These are phyloP conservation scores for Clitopilus hobsonii DNA, from an alignment of 768 basidiomycete species.

Conservation along the genomic window DNA sequence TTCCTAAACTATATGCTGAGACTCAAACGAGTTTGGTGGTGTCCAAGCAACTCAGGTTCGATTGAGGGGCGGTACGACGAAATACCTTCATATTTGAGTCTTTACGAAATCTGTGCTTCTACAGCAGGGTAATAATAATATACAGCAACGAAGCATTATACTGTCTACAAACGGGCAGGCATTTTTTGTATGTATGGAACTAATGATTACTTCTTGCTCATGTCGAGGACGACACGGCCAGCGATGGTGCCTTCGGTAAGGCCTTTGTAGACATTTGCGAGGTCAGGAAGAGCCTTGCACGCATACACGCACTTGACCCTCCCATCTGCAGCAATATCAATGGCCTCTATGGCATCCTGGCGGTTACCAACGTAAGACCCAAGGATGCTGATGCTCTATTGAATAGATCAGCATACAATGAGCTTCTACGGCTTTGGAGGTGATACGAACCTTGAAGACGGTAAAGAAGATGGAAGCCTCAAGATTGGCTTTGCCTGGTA, in stretches of 20 bases:
- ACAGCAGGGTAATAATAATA: too few species aligned
- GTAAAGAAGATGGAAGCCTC: constrained; percentile 69
- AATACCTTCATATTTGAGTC: too few species aligned
- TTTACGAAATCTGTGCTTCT: too few species aligned
- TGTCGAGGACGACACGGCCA: constrained; percentile 1
- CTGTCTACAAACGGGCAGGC: too few species aligned
- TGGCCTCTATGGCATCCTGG: constrained; percentile 79
- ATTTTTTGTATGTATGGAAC: too few species aligned
- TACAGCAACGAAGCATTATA: too few species aligned
- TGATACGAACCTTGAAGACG: constrained; percentile 45
- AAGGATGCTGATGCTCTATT: constrained; percentile 47
- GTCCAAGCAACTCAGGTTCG: too few species aligned
- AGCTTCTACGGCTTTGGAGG: not conserved
- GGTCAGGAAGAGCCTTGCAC: constrained; percentile 41
- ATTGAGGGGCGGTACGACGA: too few species aligned
- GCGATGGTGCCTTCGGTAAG: not conserved
- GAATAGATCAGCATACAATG: constrained; percentile 14
- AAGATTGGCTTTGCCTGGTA: constrained; percentile 60
- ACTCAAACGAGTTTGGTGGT: too few species aligned
- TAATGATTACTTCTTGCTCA: not conserved
- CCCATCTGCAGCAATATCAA: constrained; percentile 69
- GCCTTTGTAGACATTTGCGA: constrained; percentile 17
- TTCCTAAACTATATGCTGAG: not conserved
- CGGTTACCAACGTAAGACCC: constrained; percentile 66
- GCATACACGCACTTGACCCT: constrained; percentile 59